Evolutionary conservation across 495 filamentous ascomycete genomes (phyloP), one percentile per base, ranked within the genome.

Genomic region (Neurospora africana): DNA sequence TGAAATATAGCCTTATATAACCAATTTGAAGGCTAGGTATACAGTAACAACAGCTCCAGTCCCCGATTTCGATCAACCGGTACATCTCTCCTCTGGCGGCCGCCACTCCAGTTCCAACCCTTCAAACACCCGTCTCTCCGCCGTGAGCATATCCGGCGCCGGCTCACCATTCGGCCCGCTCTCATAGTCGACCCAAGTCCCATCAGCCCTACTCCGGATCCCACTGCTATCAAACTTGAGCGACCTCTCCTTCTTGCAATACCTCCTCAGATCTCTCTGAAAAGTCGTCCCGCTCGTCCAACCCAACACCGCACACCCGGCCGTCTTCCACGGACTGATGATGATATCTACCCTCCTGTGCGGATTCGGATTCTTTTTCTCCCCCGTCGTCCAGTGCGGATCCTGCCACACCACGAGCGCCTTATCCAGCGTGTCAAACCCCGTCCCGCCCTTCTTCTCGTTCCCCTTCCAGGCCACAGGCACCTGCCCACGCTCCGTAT

Each of bases 331-430:
- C 1, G 94, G 94, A 21, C 89, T 89, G 72, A 98, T 86, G 77
- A 99, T 97, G 73, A 99, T 97, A 77, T 98, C 95, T 8, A 99
- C 94, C 21, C 94, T 85, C 23, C 93, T 87, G 76, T 97, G 94
- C 6, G 84, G 85, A 76, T 95, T 93, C 0, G 89, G 87, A 71
- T 95, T 93, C 71, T 86, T 87, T 5, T 67, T 73, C 37, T 75
- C 78, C 41, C 78, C 76, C 0, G 78, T 79, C 35, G 81, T 78
- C 53, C 86, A 91, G 6, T 79, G n/a, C 0, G 91, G 89, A 75
- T 94, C 87, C 77, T 96, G 95, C 95, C 95, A 99, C 1, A 98
- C 93, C 0, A 98, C 89, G 58, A 98, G 82, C 9, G 93, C 93
- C 79, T 98, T 97, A 79, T 98, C 94, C 2, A 99, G 83, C 0